A percentile compares a stretch with the other conserved stretches of the same genome.
Conservation (phyloP, 2,329 filamentous ascomycete genomes). For the Colletotrichum sp. region DNA sequence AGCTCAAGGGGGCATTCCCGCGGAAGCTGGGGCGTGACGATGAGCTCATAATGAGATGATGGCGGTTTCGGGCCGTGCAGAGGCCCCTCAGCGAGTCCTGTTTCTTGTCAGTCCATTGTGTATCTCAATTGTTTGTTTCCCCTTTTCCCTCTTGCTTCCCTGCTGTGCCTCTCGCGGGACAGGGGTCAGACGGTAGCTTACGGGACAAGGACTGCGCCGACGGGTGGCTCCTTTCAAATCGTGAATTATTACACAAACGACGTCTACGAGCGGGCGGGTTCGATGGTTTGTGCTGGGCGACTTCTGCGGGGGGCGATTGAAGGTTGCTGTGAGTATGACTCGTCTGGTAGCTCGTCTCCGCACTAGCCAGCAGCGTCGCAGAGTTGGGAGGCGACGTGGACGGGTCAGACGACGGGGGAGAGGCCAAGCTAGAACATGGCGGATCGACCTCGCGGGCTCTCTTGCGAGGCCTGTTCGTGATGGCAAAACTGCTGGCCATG, state of each 20-base stretch:
- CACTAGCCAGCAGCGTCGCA: background rate
- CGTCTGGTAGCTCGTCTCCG: background rate
- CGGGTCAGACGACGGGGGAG: background rate
- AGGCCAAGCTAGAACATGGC: background rate
- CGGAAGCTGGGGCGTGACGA: background rate
- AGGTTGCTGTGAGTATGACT: background rate
- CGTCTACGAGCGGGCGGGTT: background rate
- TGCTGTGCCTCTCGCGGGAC: background rate
- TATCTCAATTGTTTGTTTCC: background rate
- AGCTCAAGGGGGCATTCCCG: background rate
- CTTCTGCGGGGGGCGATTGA: background rate
- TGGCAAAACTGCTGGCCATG: background rate
- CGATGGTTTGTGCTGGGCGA: background rate
- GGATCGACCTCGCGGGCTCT: background rate
- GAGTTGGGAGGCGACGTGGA: background rate
- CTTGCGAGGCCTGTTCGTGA: background rate
- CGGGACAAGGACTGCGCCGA: background rate
- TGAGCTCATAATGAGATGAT: background rate
- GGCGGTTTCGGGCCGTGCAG: background rate
- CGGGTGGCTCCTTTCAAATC: background rate
- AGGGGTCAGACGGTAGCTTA: background rate
- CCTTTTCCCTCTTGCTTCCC: background rate
- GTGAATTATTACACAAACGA: background rate
- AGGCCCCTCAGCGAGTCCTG: background rate
- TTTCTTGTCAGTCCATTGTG: background rate